phyloP scores from a whole-genome alignment of 257 asterid species.

The Fraxinus anomala region DNA sequence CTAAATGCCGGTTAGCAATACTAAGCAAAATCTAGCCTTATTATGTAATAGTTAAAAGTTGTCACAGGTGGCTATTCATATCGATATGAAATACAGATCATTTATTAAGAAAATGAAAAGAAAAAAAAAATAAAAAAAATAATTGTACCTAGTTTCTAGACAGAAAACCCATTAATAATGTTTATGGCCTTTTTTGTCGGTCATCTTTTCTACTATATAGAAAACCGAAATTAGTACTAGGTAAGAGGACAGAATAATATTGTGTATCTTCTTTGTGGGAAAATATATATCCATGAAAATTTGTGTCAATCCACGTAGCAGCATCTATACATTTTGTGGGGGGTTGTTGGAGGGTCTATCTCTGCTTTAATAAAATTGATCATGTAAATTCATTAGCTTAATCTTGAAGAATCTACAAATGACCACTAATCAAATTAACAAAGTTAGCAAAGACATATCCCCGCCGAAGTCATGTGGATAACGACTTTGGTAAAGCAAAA shows the following conservation, averaged over 20 bases:
- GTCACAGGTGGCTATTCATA: neutral
- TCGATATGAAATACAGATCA: too few species aligned
- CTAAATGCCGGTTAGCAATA: neutral
- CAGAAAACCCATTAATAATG: too few species aligned
- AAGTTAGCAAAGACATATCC: conserved; percentile 4
- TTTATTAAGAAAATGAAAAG: too few species aligned
- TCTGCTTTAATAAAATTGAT: conserved; percentile 41
- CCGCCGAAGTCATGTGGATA: conserved; percentile 38
- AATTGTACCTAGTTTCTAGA: too few species aligned
- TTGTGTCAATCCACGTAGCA: conserved; percentile 1
- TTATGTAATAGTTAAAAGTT: neutral
- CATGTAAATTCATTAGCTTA: conserved; percentile 50
- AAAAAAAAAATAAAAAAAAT: too few species aligned
- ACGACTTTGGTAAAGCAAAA: conserved; percentile 15
- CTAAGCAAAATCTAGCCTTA: neutral
- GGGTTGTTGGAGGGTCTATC: conserved; percentile 30
- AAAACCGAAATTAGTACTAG: too few species aligned
- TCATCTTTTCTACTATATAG: too few species aligned
- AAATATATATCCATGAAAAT: neutral
- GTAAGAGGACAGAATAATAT: too few species aligned
- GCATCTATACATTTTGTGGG: neutral
- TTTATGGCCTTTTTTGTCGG: too few species aligned
- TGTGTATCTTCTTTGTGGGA: too few species aligned
- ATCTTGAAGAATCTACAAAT: conserved; percentile 54
- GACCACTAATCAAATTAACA: conserved; percentile 28